A percentile compares a stretch with the other conserved stretches of the same genome.
Conservation (phyloP, 306 rosid genomes). For the Alnus rubra region DNA sequence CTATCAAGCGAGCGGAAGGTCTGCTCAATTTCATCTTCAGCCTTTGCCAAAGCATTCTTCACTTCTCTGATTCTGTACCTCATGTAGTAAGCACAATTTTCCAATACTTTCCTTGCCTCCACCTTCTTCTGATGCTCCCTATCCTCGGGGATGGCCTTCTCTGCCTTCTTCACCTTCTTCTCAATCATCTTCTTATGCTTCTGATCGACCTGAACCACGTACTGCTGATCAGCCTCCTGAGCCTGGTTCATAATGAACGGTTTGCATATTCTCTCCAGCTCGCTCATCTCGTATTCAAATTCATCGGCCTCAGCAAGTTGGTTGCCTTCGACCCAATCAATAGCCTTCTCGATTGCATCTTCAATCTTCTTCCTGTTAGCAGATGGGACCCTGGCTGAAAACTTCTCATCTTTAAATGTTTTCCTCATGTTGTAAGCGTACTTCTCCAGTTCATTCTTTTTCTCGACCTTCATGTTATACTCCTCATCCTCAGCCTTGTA, state of each 20-base stretch:
- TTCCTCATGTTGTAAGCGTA: constrained; percentile 57
- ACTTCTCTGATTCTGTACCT: constrained; percentile 9
- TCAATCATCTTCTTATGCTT: no score
- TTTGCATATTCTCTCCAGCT: constrained; percentile 54
- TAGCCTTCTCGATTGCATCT: constrained; percentile 51
- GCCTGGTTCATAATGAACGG: constrained; percentile 30
- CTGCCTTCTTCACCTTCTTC: no score
- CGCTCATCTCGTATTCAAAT: constrained; percentile 47
- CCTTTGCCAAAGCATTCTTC: constrained; percentile 3
- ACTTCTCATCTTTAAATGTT: constrained; percentile 48
- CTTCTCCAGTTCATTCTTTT: constrained; percentile 48
- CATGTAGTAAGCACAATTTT: constrained; percentile 11
- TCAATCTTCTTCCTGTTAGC: constrained; percentile 54
- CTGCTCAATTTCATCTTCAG: constrained; percentile 4
- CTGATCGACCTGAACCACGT: background rate
- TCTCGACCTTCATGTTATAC: constrained; percentile 53
- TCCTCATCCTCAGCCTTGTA: constrained; percentile 53
- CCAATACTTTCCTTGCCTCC: constrained; percentile 15
- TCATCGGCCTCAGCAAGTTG: constrained; percentile 51
- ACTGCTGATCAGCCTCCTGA: background rate
- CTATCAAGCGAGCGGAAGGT: background rate
- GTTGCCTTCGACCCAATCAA: constrained; percentile 51
- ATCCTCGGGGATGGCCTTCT: background rate
- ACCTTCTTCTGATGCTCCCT: constrained; percentile 6
- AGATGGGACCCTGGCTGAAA: constrained; percentile 42